Evolutionary conservation across 2,329 filamentous ascomycete species (phyloP).

Genomic region (Apiospora kogelbergensis): DNA sequence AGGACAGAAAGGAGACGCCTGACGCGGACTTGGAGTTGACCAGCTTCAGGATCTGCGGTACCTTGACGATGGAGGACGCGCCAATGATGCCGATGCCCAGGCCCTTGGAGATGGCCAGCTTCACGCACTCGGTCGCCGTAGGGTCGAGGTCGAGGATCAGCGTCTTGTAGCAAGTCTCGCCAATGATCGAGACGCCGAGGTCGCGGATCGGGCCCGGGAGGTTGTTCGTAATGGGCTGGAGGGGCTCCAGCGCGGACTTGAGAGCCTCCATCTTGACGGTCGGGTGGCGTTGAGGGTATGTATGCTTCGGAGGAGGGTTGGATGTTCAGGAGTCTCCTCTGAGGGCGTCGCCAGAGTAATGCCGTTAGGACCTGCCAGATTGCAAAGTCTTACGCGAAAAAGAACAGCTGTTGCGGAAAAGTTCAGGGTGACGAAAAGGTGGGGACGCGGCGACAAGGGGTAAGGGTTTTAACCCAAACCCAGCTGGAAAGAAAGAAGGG

Average conservation of each 20-base stretch:
- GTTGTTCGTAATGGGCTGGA: conserved; percentile 66
- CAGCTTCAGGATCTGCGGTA: conserved; percentile 95
- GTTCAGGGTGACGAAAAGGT: conserved; percentile 6
- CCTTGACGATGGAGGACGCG: conserved; percentile 88
- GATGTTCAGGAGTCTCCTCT: neutral
- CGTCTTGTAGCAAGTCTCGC: conserved; percentile 79
- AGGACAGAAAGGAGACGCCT: conserved; percentile 86
- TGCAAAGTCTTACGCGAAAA: neutral
- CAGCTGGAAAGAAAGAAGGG: neutral
- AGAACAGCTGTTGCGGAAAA: conserved; percentile 5
- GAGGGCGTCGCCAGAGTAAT: neutral
- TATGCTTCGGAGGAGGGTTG: neutral
- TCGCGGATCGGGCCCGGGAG: conserved; percentile 75
- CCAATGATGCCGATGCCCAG: conserved; percentile 92
- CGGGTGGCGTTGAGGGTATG: neutral
- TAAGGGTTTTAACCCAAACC: neutral
- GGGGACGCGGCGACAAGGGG: neutral
- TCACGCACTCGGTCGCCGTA: conserved; percentile 75
- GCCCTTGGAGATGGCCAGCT: conserved; percentile 87
- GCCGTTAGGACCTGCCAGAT: neutral
- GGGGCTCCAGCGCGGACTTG: conserved; percentile 61
- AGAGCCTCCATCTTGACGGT: conserved; percentile 56
- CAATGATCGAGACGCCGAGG: conserved; percentile 76
- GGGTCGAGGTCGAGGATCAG: conserved; percentile 84
- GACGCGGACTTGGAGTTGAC: conserved; percentile 75